phyloP scores from a whole-genome alignment of 805 yeast species.

The Cyberlindnera nakhonratchasimensis region DNA sequence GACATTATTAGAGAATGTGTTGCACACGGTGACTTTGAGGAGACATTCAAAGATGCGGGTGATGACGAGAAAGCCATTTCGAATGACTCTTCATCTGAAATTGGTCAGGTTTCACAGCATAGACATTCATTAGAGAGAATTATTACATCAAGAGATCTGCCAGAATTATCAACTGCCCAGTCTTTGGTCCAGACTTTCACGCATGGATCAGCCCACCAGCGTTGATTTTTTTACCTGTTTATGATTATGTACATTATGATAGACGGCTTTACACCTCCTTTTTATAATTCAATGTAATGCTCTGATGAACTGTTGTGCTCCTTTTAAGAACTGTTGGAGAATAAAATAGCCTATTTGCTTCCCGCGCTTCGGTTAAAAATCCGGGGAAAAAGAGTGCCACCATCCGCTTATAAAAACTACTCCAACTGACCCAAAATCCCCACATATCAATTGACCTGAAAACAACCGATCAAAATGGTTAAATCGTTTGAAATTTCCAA shows the following conservation, averaged over 20 bases:
- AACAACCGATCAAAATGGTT: neutral
- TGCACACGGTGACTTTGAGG: conserved; percentile 58
- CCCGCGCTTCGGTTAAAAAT: conserved; percentile 5
- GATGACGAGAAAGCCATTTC: conserved; percentile 16
- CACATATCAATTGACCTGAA: neutral
- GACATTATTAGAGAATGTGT: conserved; percentile 70
- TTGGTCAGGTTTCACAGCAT: neutral
- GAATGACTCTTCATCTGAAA: conserved; percentile 9
- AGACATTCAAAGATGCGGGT: neutral
- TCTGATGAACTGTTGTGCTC: no score
- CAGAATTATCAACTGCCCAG: conserved; percentile 17
- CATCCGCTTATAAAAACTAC: neutral
- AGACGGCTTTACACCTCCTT: no score
- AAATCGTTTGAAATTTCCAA: conserved; percentile 39
- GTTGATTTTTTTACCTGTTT: neutral
- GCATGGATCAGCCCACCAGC: conserved; percentile 1
- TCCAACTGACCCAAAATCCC: no score
- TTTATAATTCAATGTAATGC: no score
- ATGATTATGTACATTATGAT: no score
- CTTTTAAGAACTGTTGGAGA: no score
- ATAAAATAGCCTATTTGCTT: conserved; percentile 5
- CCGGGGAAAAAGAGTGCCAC: conserved; percentile 2
- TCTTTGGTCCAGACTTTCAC: conserved; percentile 19
- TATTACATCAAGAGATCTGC: conserved; percentile 16
- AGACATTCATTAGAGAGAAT: conserved; percentile 18